These are phyloP conservation scores for Aspergillus sp. DNA, from an alignment of 2,329 filamentous ascomycete genomes.

Conservation along the genomic window DNA sequence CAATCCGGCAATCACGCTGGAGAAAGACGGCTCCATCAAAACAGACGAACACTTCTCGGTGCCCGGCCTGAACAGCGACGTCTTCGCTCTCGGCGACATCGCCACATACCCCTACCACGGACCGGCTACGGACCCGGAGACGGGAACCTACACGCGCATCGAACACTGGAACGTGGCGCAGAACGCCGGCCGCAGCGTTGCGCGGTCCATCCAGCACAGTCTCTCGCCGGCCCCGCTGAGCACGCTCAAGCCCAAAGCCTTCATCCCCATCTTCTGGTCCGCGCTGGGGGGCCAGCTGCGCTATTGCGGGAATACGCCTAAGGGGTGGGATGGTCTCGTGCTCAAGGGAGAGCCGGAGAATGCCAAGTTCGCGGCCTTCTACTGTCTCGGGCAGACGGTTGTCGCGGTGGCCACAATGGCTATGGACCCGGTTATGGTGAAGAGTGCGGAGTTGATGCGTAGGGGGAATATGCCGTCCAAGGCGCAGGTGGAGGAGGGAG, in stretches of 20 bases:
- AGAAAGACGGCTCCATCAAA: constrained; percentile 75
- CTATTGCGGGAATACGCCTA: constrained; percentile 80
- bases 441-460: constrained; percentile 78
- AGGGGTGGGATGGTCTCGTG: constrained; percentile 79
- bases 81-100: constrained; percentile 92
- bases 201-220: constrained; percentile 64
- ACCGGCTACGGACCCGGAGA: constrained; percentile 58
- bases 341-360: constrained; percentile 68
- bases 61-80: constrained; percentile 60
- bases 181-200: constrained; percentile 75
- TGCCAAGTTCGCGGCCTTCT: constrained; percentile 81
- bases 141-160: constrained; percentile 64
- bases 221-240: constrained; percentile 17
- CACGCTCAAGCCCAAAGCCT: constrained; percentile 54
- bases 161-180: constrained; percentile 99
- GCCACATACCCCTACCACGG: constrained; percentile 91
- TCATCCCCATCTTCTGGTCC: constrained; percentile 96
- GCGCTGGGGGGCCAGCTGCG: constrained; percentile 80
- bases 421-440: constrained; percentile 75
- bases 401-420: constrained; percentile 89
- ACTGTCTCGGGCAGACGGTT: constrained; percentile 74
- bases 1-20: constrained; percentile 61
- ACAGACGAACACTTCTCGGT: constrained; percentile 76
- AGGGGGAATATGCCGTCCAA: constrained; percentile 74
- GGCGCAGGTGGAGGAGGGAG: constrained; percentile 57